Percentiles rank a stretch among this genome's conserved stretches.
Conservation (phyloP, 2,329 filamentous ascomycete genomes). For the Trichoderma sp. region DNA sequence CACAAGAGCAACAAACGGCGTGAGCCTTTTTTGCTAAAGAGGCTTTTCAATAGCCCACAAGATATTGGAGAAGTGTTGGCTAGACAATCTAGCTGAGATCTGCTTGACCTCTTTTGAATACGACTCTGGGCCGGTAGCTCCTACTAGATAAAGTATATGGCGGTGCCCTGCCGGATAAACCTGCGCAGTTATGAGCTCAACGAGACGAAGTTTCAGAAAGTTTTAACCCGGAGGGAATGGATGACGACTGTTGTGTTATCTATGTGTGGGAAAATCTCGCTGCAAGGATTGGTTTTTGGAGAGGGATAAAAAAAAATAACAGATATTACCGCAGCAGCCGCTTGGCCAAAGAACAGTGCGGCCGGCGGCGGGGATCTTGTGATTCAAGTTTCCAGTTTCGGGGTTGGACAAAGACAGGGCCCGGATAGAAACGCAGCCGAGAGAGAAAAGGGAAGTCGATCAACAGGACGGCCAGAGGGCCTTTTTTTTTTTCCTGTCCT, state of each 20-base stretch:
- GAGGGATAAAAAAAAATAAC: not conserved
- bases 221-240: not conserved
- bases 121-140: not conserved
- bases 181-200: not conserved
- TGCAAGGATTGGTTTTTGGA: not conserved
- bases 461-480: not conserved
- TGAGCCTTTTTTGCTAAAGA: not conserved
- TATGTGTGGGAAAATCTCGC: not conserved
- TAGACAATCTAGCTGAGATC: not conserved
- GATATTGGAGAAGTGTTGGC: not conserved
- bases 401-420: constrained; percentile 16
- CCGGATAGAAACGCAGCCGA: constrained; percentile 1
- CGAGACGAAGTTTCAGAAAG: not conserved
- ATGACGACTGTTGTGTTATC: not conserved
- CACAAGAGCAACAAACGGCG: not conserved
- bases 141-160: not conserved
- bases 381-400: constrained; percentile 16
- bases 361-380: constrained; percentile 17
- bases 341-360: not conserved
- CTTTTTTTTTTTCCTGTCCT: not conserved
- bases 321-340: constrained; percentile 16
- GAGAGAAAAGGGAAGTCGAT: constrained; percentile 18
- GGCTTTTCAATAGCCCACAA: not conserved
- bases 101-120: not conserved
- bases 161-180: not conserved